These are phyloP conservation scores for Penicillium carneum DNA, from an alignment of 2,329 filamentous ascomycete genomes.

Conservation along the genomic window DNA sequence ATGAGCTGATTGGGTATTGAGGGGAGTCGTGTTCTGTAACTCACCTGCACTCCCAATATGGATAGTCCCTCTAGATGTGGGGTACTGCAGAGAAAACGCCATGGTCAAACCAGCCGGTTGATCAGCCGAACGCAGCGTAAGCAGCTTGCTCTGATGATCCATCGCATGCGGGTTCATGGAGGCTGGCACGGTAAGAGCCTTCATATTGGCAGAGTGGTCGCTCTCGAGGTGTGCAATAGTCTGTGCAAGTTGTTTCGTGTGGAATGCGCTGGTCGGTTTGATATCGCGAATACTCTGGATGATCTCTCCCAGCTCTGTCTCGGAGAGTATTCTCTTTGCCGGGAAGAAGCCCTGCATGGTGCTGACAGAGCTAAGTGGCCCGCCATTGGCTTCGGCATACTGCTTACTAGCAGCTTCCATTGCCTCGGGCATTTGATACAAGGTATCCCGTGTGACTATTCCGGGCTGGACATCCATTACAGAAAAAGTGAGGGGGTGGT, in stretches of 20 bases:
- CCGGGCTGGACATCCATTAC: constrained; percentile 24
- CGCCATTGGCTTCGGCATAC: constrained; percentile 16
- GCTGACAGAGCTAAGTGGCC: constrained; percentile 17
- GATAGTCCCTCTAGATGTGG: constrained; percentile 33
- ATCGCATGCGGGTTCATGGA: constrained; percentile 16
- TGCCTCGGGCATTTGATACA: constrained; percentile 19
- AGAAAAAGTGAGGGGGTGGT: constrained; percentile 43
- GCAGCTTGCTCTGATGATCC: constrained; percentile 23
- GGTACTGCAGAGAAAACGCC: constrained; percentile 32
- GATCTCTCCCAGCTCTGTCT: constrained; percentile 21
- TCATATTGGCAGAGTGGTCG: constrained; percentile 27
- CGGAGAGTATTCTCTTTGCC: constrained; percentile 21
- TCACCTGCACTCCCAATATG: constrained; percentile 28
- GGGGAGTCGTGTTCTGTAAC: neutral
- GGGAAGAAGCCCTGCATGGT: constrained; percentile 31
- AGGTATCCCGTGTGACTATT: constrained; percentile 21
- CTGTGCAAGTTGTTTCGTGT: constrained; percentile 26
- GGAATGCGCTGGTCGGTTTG: constrained; percentile 25
- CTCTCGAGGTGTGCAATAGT: constrained; percentile 22
- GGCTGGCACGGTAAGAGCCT: constrained; percentile 19
- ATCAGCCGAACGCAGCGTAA: constrained; percentile 11
- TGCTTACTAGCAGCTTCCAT: constrained; percentile 25
- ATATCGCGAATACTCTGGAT: constrained; percentile 27
- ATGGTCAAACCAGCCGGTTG: constrained; percentile 24
- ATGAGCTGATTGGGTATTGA: neutral